Base-by-base conservation (phyloP, 345 rosid species). In the Chamaenerion angustifolium region DNA sequence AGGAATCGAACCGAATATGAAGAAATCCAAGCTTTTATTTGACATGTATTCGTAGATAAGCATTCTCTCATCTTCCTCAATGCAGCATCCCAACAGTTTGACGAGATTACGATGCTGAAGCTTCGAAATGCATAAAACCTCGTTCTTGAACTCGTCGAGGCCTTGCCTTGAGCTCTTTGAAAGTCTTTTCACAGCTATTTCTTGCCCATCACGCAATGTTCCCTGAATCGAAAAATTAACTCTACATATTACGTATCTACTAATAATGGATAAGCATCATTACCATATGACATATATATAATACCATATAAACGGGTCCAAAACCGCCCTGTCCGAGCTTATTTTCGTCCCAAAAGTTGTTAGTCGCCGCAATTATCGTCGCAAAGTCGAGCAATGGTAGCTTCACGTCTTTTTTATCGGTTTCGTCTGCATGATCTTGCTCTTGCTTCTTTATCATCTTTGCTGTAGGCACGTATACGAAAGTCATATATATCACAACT, bases 101-200 rank as follows among this genome's bases (percentile, higher is more conserved):
- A 74, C 75, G 3, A 74, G 64, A 57, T 74, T 74, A 49, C 78
- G 63, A 37, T 74, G 78, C 37, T 74, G 71, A 21, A 71, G 71
- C 48, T 67, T 60, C 12, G 68, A 54, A 19, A 70, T 65, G 16
- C 60, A 59, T 2, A 60, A 31, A 14, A 68, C 74, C 49, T 72
- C 77, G 35, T 68, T 72, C 61, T 62, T 68, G 61, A 72, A 72
- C 59, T 73, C 69, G 16, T 50, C 51, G 44, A 58, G 54, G 50
- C 73, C 77, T 53, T 68, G 77, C 40, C 63, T 48, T 12, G 64
- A 71, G 8, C 52, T 25, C 58, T 19, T 60, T 4, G 72, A 71
- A 12, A 64, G 72, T 47, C 71, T 67, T 58, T 71, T 71, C 43
- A 67, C 67, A 1, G 72, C 69, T 49, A 71, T 71, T 50, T 56